A percentile compares a stretch with the other conserved stretches of the same genome.
phyloP scores from a whole-genome alignment of 2,329 filamentous ascomycete species.

The Colletotrichum cuscutae region DNA sequence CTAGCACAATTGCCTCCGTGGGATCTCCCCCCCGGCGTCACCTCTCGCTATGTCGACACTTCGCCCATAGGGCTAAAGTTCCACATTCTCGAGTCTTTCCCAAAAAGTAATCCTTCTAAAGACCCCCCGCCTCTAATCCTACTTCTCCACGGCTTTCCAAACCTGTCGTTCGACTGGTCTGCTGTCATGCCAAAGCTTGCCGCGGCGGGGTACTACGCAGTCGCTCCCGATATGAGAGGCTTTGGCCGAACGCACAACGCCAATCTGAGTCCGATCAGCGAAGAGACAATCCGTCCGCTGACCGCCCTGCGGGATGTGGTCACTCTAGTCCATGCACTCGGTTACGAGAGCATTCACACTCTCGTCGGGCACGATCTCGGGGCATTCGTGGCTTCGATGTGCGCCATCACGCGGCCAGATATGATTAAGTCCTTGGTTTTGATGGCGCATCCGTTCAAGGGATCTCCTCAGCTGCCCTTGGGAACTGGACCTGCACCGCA shows the following conservation, averaged over 20 bases:
- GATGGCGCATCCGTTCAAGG: slow-evolving; percentile 74
- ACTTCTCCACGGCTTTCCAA: slow-evolving; percentile 74
- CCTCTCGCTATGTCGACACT: slow-evolving; percentile 63
- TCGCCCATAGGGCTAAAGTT: slow-evolving; percentile 66
- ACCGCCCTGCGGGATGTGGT: slow-evolving; percentile 71
- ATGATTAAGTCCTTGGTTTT: slow-evolving; percentile 70
- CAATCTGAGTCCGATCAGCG: background rate
- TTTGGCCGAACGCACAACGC: slow-evolving; percentile 66
- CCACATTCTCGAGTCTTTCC: slow-evolving; percentile 68
- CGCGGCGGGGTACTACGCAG: slow-evolving; percentile 69
- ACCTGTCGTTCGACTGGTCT: slow-evolving; percentile 77
- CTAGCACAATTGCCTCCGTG: background rate
- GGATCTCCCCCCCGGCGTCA: slow-evolving; percentile 61
- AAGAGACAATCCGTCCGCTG: slow-evolving; percentile 59
- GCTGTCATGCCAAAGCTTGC: slow-evolving; percentile 70
- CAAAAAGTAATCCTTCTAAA: slow-evolving; percentile 41
- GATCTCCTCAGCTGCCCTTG: slow-evolving; percentile 59
- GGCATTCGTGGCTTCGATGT: slow-evolving; percentile 67
- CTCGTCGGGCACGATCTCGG: slow-evolving; percentile 77
- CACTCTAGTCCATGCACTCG: slow-evolving; percentile 68
- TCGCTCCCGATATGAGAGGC: slow-evolving; percentile 75
- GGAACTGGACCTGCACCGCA: background rate
- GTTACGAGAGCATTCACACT: slow-evolving; percentile 66
- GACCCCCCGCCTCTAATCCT: slow-evolving; percentile 61
- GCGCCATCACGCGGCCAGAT: slow-evolving; percentile 71